Conservation (phyloP, 331 rosid species). For the Malus hybrid region DNA sequence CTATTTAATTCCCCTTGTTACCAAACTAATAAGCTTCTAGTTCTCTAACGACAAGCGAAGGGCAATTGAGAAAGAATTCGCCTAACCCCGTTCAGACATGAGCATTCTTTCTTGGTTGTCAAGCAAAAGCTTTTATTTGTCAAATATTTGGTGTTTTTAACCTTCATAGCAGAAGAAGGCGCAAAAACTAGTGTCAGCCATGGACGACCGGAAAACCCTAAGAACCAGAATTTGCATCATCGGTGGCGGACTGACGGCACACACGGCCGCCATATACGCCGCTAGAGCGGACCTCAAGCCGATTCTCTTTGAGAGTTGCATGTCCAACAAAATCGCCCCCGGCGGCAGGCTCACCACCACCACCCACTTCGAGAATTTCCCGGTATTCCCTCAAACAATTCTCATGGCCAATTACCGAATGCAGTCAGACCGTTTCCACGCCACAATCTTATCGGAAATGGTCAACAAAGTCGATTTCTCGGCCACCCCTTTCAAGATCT, state of each 20-base stretch:
- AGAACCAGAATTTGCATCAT: constrained; percentile 65
- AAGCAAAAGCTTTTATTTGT: too few relatives aligned
- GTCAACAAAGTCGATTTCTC: constrained; percentile 67
- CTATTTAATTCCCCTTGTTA: too few relatives aligned
- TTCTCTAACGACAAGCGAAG: too few relatives aligned
- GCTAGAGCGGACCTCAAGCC: constrained; percentile 83
- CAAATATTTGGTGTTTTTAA: too few relatives aligned
- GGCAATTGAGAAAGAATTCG: too few relatives aligned
- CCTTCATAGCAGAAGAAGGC: too few relatives aligned
- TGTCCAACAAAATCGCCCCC: constrained; percentile 83
- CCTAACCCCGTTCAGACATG: too few relatives aligned
- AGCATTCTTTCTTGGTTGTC: too few relatives aligned
- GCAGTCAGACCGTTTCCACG: constrained; percentile 63
- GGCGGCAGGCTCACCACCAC: constrained; percentile 90
- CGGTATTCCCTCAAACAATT: constrained; percentile 57
- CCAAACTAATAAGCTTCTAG: too few relatives aligned
- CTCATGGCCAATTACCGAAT: constrained; percentile 52
- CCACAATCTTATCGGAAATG: constrained; percentile 56
- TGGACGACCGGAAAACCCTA: constrained; percentile 30
- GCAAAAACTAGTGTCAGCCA: constrained; percentile 14
- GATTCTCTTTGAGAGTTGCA: constrained; percentile 78
- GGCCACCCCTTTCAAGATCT: constrained; percentile 44
- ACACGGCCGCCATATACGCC: constrained; percentile 82
- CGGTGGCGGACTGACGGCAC: constrained; percentile 82
- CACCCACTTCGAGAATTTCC: constrained; percentile 79